phyloP scores from a whole-genome alignment of 495 filamentous ascomycete genomes.

The Cenococcum geophilum region DNA sequence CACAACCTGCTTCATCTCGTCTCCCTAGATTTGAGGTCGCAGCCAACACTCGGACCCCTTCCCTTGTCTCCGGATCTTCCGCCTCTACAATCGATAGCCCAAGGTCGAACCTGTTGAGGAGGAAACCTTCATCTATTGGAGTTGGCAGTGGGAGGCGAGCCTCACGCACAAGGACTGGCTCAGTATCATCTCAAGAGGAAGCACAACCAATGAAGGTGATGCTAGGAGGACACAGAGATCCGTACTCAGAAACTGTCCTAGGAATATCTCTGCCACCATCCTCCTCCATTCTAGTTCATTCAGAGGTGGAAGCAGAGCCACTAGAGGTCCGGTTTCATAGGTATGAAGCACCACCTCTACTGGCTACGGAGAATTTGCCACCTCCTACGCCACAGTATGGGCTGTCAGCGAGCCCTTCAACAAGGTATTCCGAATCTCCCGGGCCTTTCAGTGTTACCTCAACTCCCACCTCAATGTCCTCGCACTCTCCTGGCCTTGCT shows the following conservation, averaged over 20 bases:
- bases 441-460: conserved; percentile 85
- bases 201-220: conserved; percentile 18
- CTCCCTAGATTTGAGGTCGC: conserved; percentile 26
- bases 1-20: conserved; percentile 24
- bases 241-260: conserved; percentile 33
- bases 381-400: conserved; percentile 33
- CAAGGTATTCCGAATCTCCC: conserved; percentile 85
- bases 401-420: conserved; percentile 66
- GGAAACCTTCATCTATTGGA: conserved; percentile 35
- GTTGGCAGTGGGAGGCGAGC: conserved; percentile 15
- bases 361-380: conserved; percentile 27
- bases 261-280: conserved; percentile 38
- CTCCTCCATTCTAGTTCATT: conserved; percentile 17
- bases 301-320: conserved; percentile 11
- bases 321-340: conserved; percentile 8
- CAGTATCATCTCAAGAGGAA: conserved; percentile 26
- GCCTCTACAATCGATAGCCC: conserved; percentile 38
- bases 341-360: conserved; percentile 9
- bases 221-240: conserved; percentile 24
- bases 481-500: conserved; percentile 81
- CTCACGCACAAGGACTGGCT: conserved; percentile 18
- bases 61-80: conserved; percentile 39
- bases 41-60: conserved; percentile 34
- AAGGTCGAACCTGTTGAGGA: conserved; percentile 33
- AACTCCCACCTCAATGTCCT: conserved; percentile 92